These are phyloP conservation scores for Drechslerella coelobrocha DNA, from an alignment of 2,329 filamentous ascomycete genomes.

Conservation along the genomic window DNA sequence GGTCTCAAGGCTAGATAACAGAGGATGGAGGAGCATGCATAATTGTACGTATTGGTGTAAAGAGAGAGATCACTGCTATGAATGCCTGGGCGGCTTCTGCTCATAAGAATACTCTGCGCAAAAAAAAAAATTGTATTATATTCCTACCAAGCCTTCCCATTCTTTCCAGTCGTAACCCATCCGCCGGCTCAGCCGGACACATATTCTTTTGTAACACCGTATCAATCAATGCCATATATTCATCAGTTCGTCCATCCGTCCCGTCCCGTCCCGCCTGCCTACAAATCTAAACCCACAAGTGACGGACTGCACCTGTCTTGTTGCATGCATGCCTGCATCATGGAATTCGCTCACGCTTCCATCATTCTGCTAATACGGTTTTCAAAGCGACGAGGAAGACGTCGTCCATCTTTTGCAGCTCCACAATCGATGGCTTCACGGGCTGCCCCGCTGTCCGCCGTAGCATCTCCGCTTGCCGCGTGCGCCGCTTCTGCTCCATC, in stretches of 20 bases:
- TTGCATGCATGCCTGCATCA: background rate
- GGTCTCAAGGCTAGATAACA: no score
- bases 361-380: conserved; percentile 75
- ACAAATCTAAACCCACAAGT: background rate
- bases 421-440: conserved; percentile 76
- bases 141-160: background rate
- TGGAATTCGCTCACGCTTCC: background rate
- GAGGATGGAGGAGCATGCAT: no score
- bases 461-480: conserved; percentile 79
- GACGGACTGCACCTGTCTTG: no score
- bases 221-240: background rate
- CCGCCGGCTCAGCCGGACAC: background rate
- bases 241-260: background rate
- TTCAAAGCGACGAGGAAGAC: conserved; percentile 83
- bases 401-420: conserved; percentile 79
- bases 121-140: no score
- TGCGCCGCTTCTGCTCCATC: conserved; percentile 79
- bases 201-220: background rate
- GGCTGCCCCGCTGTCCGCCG: conserved; percentile 83
- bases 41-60: no score
- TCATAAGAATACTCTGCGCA: no score
- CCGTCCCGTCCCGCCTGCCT: background rate
- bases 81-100: no score
- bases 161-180: background rate
- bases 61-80: no score